phyloP scores from a whole-genome alignment of 129 eudicot genomes.

The Logfia minima region DNA sequence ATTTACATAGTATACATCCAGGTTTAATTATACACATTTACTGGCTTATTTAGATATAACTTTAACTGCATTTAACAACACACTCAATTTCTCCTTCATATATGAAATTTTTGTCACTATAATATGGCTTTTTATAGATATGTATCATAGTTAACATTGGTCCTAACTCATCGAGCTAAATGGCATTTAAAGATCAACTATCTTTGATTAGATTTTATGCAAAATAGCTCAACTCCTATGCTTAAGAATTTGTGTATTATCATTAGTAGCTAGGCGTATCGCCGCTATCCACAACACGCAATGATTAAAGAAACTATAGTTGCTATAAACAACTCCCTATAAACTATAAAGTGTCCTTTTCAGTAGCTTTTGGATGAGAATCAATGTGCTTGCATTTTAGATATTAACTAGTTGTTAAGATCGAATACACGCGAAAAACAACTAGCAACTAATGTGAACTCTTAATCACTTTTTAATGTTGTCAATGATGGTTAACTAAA shows the following conservation, averaged over 20 bases:
- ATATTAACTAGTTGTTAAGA: not conserved
- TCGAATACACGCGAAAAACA: constrained; percentile 8
- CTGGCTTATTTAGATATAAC: too few species aligned
- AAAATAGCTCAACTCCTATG: not conserved
- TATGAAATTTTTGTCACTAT: too few species aligned
- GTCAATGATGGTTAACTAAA: constrained; percentile 19
- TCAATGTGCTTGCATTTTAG: constrained; percentile 12
- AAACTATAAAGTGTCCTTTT: constrained; percentile 2
- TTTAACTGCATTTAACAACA: too few species aligned
- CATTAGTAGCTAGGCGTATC: not conserved
- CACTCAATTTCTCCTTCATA: too few species aligned
- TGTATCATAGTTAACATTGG: too few species aligned
- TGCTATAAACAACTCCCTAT: constrained; percentile 2
- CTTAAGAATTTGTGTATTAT: not conserved
- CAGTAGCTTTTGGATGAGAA: constrained; percentile 15
- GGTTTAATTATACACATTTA: too few species aligned
- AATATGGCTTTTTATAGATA: too few species aligned
- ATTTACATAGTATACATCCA: too few species aligned
- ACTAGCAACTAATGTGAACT: constrained; percentile 6
- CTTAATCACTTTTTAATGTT: not conserved
- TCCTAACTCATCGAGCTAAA: not conserved
- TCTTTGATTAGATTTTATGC: not conserved
- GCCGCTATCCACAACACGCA: constrained; percentile 14
- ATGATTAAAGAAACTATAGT: constrained; percentile 11
- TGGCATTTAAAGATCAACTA: not conserved